Percentiles rank a stretch among this genome's conserved stretches.
These are phyloP conservation scores for Cordyceps militaris DNA, from an alignment of 2,329 filamentous ascomycete species.

Conservation along the genomic window DNA sequence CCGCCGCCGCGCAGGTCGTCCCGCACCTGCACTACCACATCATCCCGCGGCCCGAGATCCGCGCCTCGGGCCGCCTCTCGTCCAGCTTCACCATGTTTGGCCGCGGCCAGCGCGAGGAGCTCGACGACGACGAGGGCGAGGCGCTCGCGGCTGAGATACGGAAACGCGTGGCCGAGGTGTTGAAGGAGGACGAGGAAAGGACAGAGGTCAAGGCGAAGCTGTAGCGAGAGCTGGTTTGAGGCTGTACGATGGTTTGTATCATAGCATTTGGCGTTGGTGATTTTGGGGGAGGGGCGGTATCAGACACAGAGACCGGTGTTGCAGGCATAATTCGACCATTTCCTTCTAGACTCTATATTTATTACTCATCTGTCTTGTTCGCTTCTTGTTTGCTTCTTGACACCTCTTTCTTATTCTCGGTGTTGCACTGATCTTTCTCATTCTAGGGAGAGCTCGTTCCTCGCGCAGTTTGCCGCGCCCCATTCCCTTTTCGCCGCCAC, in stretches of 20 bases:
- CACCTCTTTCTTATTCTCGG: neutral
- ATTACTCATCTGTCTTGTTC: neutral
- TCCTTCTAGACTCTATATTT: neutral
- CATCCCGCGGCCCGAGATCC: slow-evolving; percentile 72
- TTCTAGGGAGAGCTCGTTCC: too few relatives aligned
- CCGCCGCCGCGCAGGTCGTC: slow-evolving; percentile 83
- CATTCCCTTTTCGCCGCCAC: too few relatives aligned
- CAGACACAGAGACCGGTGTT: neutral
- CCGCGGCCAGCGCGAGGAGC: slow-evolving; percentile 60
- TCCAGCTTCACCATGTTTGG: slow-evolving; percentile 81
- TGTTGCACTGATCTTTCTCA: too few relatives aligned
- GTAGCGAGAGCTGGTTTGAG: slow-evolving; percentile 19
- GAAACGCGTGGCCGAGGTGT: slow-evolving; percentile 39
- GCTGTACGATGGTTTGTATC: neutral
- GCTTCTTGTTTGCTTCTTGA: neutral
- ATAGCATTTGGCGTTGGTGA: slow-evolving; percentile 6
- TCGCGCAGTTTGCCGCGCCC: too few relatives aligned
- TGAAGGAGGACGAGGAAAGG: slow-evolving; percentile 34
- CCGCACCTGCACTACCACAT: slow-evolving; percentile 93
- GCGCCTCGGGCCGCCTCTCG: slow-evolving; percentile 44
- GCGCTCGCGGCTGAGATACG: slow-evolving; percentile 51
- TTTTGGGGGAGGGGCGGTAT: neutral
- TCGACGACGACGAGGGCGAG: slow-evolving; percentile 68
- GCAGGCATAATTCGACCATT: neutral
- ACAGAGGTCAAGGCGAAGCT: slow-evolving; percentile 29